Evolutionary conservation across 2,329 filamentous ascomycete genomes (phyloP), one percentile per base, ranked within the genome.

Genomic region (Celoporthe dispersa): DNA sequence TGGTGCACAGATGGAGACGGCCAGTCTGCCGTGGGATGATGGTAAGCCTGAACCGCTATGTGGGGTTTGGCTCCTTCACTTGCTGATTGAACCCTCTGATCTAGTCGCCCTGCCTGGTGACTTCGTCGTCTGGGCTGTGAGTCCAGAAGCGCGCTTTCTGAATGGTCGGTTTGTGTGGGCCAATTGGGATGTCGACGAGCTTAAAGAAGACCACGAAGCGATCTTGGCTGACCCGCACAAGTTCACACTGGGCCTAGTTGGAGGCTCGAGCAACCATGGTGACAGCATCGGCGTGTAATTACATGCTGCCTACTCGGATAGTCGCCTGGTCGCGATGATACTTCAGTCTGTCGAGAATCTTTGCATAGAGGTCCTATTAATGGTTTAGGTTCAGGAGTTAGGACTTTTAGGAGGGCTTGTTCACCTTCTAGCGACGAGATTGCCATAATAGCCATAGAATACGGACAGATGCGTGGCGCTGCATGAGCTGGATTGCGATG

Each of bases 161-260:
- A 77, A 76, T 60, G 75, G 76, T 8, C 78, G 77, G 55, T 75
- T 78, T 33, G 70, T 80, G 1, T 80, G 76, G 74, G 74, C 75
- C 19, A 79, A 80, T 41, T 81, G 80, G 80, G 80, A 81, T 74
- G 77, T 78, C 7, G 76, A 80, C 59, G 79, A 81, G 71, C 68
- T 81, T 3, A 63, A 68, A 53, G 33, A 22, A 11, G 33, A 68
- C 57, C 53, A 19, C 16, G 41, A 63, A 5, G 22, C 8, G 31
- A 67, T 67, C 33, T 28, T 63, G 14, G 31, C 12, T 1, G 37
- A 53, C 33, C 41, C 57, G 8, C 41, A 51, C 1, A 67, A 67
- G 28, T 67, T 67, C 31, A 67, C 66, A 1, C 16, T 67, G n/a
- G 48, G 48, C n/a, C 4, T 53, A 14, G 11, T 53, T 53, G 22